Percentiles rank a stretch among this genome's conserved stretches.
Evolutionary conservation across 1,284 basidiomycete genomes (phyloP).

Genomic region (Malassezia arunalokei): DNA sequence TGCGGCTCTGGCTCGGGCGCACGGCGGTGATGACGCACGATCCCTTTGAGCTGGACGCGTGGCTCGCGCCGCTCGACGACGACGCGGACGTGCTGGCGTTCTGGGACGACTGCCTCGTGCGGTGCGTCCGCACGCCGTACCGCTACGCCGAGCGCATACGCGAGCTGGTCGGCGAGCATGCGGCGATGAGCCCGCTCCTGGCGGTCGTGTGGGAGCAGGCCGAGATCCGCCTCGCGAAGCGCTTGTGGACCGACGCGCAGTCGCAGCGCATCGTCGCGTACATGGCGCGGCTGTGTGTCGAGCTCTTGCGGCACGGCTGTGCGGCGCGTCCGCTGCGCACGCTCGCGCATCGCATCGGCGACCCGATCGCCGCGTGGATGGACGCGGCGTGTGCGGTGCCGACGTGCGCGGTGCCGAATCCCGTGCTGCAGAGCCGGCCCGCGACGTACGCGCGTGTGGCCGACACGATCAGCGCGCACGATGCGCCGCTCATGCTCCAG

Average conservation of each 20-base stretch:
- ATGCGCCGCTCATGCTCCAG: background rate
- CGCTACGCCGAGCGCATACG: conserved; percentile 66
- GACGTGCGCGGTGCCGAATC: background rate
- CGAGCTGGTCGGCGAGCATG: conserved; percentile 22
- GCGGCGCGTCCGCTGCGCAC: conserved; percentile 2
- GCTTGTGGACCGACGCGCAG: conserved; percentile 48
- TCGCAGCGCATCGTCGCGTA: conserved; percentile 1
- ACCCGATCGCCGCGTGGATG: background rate
- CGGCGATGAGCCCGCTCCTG: conserved; percentile 54
- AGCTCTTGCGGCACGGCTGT: conserved; percentile 47
- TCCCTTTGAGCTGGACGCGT: conserved; percentile 59
- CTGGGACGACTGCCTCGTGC: conserved; percentile 71
- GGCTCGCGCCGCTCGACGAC: conserved; percentile 54
- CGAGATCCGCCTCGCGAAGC: conserved; percentile 35
- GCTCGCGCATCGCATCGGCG: background rate
- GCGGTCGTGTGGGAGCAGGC: conserved; percentile 54
- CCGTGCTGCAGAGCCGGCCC: background rate
- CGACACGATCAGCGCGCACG: background rate
- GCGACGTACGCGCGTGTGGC: background rate
- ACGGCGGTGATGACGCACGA: conserved; percentile 75
- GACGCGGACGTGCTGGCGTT: conserved; percentile 58
- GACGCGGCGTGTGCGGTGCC: background rate
- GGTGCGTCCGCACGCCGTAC: conserved; percentile 74
- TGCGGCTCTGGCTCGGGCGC: conserved; percentile 49
- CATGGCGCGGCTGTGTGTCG: conserved; percentile 37